Base-by-base conservation (phyloP, 225 moss, liverwort and hornwort genomes). In the Antitrichia curtipendula region DNA sequence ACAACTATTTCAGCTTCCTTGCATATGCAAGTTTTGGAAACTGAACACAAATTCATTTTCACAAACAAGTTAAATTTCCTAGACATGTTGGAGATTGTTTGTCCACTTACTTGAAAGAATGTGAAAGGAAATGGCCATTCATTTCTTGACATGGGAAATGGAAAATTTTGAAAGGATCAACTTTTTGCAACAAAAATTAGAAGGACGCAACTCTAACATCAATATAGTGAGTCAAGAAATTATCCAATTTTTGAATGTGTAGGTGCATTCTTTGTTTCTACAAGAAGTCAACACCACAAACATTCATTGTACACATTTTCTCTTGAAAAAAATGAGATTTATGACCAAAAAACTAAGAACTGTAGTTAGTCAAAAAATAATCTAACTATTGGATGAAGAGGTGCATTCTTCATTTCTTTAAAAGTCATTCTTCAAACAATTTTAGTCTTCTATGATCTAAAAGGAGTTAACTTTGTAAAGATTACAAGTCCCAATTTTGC, bases 141-240 rank as follows among this genome's bases (percentile, higher is more conserved):
- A 12, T 7, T 9, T 41, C 27, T 50, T 50, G 11, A 21, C 2
- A 0, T 19, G 5, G 34, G 5, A 34, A 75, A 13, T 50, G 22
- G 5, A 20, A 52, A 75, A 13, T 75, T 52, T 20, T 52, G 7
- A 21, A 52, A 52, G 22, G 13, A 50, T 21, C 5, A 3, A 50
- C 2, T 32, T 50, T 19, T 4, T 1, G 11, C 1, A 70, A 1
- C 4, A 6, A 72, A 12, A 73, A 47, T 47, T 11, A 3, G 6
- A 73, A 49, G 19, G 31, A 31, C 2, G 0, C 0, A 0, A 0
- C 8, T 36, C 12, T 23, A 53, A 5, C 23, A 52, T 14, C 36
- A 23, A 22, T 0, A 0, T 23, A 76, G 14, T 52, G 9, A 52
- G 13, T 34, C 20, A 32, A 74, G 12, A 47, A 31, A 74, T 31